A percentile compares a stretch with the other conserved stretches of the same genome.
Evolutionary conservation across 2,329 filamentous ascomycete genomes (phyloP).

Genomic region (Apiospora saccharicola): DNA sequence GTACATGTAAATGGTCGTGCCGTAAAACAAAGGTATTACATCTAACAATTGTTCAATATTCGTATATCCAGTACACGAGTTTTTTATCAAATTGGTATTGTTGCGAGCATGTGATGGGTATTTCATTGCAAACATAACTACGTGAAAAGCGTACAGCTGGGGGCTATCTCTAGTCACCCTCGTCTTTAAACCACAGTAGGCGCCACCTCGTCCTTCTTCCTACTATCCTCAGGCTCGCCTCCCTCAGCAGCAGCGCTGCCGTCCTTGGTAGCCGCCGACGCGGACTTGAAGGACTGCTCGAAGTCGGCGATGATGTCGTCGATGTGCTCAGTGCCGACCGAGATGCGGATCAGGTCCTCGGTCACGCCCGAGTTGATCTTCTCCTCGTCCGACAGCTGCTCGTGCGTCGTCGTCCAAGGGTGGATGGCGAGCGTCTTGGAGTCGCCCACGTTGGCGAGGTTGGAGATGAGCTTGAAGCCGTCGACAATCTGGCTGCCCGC

Average conservation of each 20-base stretch:
- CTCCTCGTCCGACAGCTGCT: slow-evolving; percentile 85
- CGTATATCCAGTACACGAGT: neutral
- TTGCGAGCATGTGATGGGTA: slow-evolving; percentile 18
- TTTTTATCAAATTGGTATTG: neutral
- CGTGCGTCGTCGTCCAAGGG: slow-evolving; percentile 94
- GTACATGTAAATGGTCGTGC: too few species aligned
- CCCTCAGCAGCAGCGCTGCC: slow-evolving; percentile 34
- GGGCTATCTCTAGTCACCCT: neutral
- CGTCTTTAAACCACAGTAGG: slow-evolving; percentile 43
- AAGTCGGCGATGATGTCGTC: slow-evolving; percentile 98
- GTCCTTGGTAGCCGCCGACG: slow-evolving; percentile 52
- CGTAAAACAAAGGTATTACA: neutral
- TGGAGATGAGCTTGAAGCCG: slow-evolving; percentile 92
- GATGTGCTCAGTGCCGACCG: slow-evolving; percentile 94
- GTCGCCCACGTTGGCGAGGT: slow-evolving; percentile 95
- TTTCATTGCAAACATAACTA: slow-evolving; percentile 1
- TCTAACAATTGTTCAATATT: neutral
- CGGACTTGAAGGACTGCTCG: slow-evolving; percentile 82
- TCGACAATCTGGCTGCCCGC: slow-evolving; percentile 91
- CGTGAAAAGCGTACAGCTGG: neutral
- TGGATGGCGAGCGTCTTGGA: slow-evolving; percentile 95
- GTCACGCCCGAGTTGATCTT: slow-evolving; percentile 82
- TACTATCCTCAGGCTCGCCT: slow-evolving; percentile 40
- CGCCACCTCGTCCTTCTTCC: slow-evolving; percentile 47
- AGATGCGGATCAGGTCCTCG: slow-evolving; percentile 92